Evolutionary conservation across 2,329 filamentous ascomycete genomes (phyloP).

Genomic region (Chaetomium sp.): DNA sequence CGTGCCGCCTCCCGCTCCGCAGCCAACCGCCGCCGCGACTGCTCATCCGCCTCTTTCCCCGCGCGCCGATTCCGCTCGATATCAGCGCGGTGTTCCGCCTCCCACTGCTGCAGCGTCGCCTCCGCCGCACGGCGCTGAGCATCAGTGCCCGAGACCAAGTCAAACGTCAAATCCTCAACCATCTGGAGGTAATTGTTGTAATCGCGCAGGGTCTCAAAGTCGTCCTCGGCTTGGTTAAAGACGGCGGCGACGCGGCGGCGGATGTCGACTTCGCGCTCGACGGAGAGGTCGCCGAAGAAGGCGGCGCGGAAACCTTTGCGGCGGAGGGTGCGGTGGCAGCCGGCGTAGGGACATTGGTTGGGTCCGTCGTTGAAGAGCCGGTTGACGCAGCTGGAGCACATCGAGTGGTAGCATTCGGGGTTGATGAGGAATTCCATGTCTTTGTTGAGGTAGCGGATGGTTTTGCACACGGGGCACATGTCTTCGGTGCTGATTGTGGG

Average conservation of each 20-base stretch:
- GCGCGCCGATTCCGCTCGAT: constrained; percentile 55
- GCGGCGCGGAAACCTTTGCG: constrained; percentile 78
- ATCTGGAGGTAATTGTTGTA: constrained; percentile 95
- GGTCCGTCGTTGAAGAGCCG: constrained; percentile 90
- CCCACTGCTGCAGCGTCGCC: constrained; percentile 57
- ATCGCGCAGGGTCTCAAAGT: constrained; percentile 76
- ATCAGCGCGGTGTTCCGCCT: constrained; percentile 62
- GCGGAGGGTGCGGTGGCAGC: constrained; percentile 79
- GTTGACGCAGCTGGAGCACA: constrained; percentile 95
- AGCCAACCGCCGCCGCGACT: constrained; percentile 47
- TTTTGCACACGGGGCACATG: constrained; percentile 96
- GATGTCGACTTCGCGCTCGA: constrained; percentile 93
- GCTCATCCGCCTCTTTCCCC: constrained; percentile 50
- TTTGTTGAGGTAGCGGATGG: constrained; percentile 87
- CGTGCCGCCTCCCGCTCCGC: constrained; percentile 62
- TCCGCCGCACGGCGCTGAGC: constrained; percentile 42
- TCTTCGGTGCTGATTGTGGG: constrained; percentile 43
- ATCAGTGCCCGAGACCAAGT: constrained; percentile 68
- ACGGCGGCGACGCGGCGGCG: constrained; percentile 69
- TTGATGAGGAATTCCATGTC: constrained; percentile 95
- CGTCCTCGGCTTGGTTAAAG: constrained; percentile 84
- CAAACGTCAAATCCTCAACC: constrained; percentile 84
- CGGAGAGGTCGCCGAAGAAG: constrained; percentile 80
- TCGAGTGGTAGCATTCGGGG: constrained; percentile 97
- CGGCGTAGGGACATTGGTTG: constrained; percentile 84